Evolutionary conservation across 1,284 basidiomycete genomes (phyloP), one percentile per base, ranked within the genome.

Genomic region (Sphagnurus paluster): DNA sequence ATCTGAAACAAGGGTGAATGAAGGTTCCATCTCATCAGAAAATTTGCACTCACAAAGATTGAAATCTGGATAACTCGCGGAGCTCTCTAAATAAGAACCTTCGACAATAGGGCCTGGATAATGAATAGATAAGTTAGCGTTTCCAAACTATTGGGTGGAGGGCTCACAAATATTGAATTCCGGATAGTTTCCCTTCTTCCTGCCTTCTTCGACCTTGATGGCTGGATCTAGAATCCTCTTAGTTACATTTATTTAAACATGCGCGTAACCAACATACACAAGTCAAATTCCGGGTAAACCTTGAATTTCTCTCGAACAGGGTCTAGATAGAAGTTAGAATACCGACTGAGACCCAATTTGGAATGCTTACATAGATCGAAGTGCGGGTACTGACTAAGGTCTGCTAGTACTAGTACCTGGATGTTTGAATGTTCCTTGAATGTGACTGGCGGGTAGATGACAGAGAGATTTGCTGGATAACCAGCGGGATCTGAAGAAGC

Each of bases 351-450:
- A n/a, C 9, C 16, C n/a, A n/a, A 21, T 6, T 19, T 20, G 17
- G 14, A 9, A 44, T 20, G 49, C 64, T 40, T 50, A 67, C 65
- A 65, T 19, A 63, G 32, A 32, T 62, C 48, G 42, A 66, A 57
- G 11, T 36, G 19, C 20, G 62, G 59, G 49, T 53, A 58, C 10
- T 6, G 17, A n/a, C 39, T 25, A 21, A 42, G 11, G 13, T 45
- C 13, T 7, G 13, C 26, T 10, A 30, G 3, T 14, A 14, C 11
- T 30, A 30, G 11, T 17, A 42, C 25, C 2, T 28, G 14, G 38
- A 20, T 30, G 29, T 28, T 6, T 14, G 40, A 9, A 11, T 7
- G 13, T 11, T 33, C 19, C 34, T 48, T 21, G n/a, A 17, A 23
- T 11, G 11, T 24, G 33, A 43, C 28, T 9, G 45, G 9, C 25